Base-by-base conservation (phyloP, 2,329 filamentous ascomycete species). In the Phoma sp. region DNA sequence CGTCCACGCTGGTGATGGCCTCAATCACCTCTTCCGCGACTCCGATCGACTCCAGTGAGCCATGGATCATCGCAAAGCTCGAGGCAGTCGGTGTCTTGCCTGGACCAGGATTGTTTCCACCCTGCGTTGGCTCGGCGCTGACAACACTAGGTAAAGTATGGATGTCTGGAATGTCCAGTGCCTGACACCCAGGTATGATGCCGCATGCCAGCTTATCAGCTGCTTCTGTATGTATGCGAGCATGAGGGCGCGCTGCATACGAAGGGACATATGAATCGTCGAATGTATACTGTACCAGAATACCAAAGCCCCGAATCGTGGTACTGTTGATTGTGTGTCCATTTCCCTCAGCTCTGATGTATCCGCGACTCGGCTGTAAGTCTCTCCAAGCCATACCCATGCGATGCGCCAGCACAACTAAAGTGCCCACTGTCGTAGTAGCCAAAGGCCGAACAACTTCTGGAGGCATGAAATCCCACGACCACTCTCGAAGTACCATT, bases 381-480 rank as follows among this genome's bases (percentile, higher is more conserved):
- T 58, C 51, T 26, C 26, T 1, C 48, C 53, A 56, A 1, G 32
- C 15, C 56, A 51, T 59, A 2, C 30, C 40, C 21, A 53, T 15
- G 0, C 56, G 49, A 15, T 59, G 26, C 7, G 45, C 48, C n/a
- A 59, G 20, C 37, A 15, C 37, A 3, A 59, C 28, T 12, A 59
- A 23, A 5, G 29, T 43, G 0, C 53, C 53, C 0, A 59, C 0
- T 1, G 48, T 56, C 0, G 49, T 59, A 11, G 47, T 59, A 1
- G 53, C 53, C 5, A 57, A 5, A 4, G 56, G 53, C 1, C 56
- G 42, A 1, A 57, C 56, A 3, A 53, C 39, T 1, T 59, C 56
- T 20, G 56, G 53, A 0, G 56, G 56, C 56, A 53, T 57, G 3
- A 56, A 51, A 11, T 57, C 56, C 53, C 48, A 57, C 2, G 46